These are phyloP conservation scores for Solanum pennellii DNA, from an alignment of 257 asterid genomes.

Conservation along the genomic window DNA sequence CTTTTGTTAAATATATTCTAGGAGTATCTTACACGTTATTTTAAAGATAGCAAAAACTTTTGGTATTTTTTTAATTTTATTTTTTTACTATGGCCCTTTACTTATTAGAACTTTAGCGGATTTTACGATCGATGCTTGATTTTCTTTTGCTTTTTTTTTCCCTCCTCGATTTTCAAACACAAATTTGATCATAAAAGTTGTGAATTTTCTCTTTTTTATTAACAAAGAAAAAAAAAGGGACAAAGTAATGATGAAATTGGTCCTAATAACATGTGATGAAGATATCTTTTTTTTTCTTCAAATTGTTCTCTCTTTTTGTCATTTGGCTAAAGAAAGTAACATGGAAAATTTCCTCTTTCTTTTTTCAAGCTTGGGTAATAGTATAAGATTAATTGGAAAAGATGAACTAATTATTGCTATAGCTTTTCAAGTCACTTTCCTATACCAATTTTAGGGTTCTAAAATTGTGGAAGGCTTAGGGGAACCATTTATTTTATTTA, in stretches of 20 bases:
- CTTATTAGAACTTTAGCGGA: neutral
- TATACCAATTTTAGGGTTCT: neutral
- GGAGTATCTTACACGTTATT: conserved; percentile 2
- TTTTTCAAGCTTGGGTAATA: neutral
- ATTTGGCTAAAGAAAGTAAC: neutral
- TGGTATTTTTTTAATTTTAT: neutral
- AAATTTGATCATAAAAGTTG: neutral
- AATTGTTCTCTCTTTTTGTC: neutral
- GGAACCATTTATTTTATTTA: neutral
- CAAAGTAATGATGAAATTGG: neutral
- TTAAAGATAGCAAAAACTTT: neutral
- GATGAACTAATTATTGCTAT: neutral
- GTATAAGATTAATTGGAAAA: neutral
- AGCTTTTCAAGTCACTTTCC: neutral
- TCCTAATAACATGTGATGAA: neutral
- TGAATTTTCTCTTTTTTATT: neutral
- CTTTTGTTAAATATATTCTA: neutral
- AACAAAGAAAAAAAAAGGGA: neutral
- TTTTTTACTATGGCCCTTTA: neutral
- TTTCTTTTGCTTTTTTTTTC: neutral
- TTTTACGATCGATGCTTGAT: neutral
- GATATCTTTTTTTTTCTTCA: neutral
- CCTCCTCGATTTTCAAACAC: neutral
- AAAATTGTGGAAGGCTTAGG: neutral
- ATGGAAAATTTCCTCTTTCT: neutral